Conservation (phyloP, 192 early-diverging fungal species). For the Geranomyces variabilis region DNA sequence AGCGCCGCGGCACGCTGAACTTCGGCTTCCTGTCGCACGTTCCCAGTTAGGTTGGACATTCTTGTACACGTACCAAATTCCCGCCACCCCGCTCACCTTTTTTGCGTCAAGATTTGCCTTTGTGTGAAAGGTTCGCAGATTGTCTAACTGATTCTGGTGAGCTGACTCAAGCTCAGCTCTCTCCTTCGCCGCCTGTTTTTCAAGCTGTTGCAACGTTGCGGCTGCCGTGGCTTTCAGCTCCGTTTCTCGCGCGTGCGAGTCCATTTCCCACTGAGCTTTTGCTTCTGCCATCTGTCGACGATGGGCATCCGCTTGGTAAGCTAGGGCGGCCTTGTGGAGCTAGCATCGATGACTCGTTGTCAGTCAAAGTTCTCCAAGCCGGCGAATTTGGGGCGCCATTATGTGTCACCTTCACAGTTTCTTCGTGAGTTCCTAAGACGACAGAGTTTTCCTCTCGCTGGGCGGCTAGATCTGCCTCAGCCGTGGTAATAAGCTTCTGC, state of each 20-base stretch:
- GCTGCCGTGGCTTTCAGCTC: conserved; percentile 49
- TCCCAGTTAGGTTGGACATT: background rate
- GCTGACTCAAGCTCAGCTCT: conserved; percentile 38
- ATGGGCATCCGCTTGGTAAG: conserved; percentile 27
- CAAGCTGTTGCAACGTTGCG: conserved; percentile 41
- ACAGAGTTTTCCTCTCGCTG: background rate
- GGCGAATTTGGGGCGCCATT: too few relatives aligned
- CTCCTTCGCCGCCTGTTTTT: conserved; percentile 37
- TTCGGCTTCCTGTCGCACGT: conserved; percentile 46
- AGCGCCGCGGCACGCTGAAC: conserved; percentile 4
- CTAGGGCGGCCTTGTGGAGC: background rate
- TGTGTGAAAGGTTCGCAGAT: conserved; percentile 44
- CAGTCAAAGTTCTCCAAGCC: too few relatives aligned
- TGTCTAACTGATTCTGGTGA: conserved; percentile 46
- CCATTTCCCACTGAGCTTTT: conserved; percentile 40
- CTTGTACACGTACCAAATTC: background rate
- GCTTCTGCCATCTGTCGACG: conserved; percentile 29
- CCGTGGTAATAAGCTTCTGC: conserved; percentile 18
- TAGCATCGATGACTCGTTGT: too few relatives aligned
- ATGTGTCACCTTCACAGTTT: too few relatives aligned
- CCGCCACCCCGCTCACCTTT: conserved; percentile 36
- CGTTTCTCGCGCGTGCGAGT: conserved; percentile 44
- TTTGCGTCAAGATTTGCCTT: conserved; percentile 41
- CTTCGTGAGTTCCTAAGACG: too few relatives aligned
- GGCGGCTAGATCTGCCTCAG: conserved; percentile 1